Evolutionary conservation across 495 filamentous ascomycete species (phyloP), one percentile per base, ranked within the genome.

Genomic region (Evansstolkia leycettana): DNA sequence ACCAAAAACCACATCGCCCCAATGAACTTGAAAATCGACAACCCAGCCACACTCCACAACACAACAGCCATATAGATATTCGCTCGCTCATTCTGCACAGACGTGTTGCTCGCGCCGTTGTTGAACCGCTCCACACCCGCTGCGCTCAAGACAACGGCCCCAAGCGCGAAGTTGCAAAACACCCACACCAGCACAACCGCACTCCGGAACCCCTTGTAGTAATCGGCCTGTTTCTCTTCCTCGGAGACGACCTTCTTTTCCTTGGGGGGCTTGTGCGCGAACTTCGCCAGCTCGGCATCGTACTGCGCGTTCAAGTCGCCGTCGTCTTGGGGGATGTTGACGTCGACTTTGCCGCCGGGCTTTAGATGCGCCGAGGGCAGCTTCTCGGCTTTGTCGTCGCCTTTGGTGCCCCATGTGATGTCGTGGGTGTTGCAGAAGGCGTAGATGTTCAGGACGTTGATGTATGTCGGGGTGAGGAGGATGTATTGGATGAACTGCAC

Each of bases 341-440:
- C 87, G 50, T 94, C 84, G 50, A 92, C 86, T 65, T 92, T 87
- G 39, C 92, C 92, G 52, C 84, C 85, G 12, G 81, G 76, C 49
- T 94, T 95, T 6, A 86, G 73, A 37, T 71, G 83, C 33, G 83
- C 88, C 4, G 73, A 79, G 9, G 78, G 78, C 32, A 95, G 65
- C 43, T 88, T 87, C 47, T 84, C 80, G 30, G 82, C 64, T 51
- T 86, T 90, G 67, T 90, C 85, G 47, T 93, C 88, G 37, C 88
- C 88, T 55, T 93, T 95, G 10, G 88, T 95, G 52, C 88, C 88
- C 88, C 88, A 95, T 8, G 86, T 90, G 38, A 95, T 88, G 45
- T 95, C 88, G 67, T 95, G 88, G 15, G 87, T 94, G 55, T 95
- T 95, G 57, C 88, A 95, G 68, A 95, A 95, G 42, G 88, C 88